Evolutionary conservation across 1,284 basidiomycete genomes (phyloP).

Genomic region (Pterula multifida): DNA sequence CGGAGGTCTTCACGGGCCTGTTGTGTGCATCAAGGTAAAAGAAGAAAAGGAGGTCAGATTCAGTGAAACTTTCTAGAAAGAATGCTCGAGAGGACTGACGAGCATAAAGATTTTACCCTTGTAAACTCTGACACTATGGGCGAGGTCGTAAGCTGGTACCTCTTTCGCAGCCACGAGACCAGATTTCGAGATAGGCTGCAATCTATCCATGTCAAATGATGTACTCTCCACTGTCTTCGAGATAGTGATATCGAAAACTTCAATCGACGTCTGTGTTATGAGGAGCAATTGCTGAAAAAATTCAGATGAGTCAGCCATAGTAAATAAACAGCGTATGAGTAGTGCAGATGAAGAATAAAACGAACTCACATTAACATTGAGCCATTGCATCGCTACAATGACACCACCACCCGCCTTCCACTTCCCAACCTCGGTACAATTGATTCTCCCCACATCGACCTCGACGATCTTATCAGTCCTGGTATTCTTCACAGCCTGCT

Average conservation of each 20-base stretch:
- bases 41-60: not conserved
- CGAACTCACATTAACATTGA: slow-evolving; percentile 62
- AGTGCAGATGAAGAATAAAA: slow-evolving; percentile 13
- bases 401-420: slow-evolving; percentile 41
- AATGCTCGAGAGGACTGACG: slow-evolving; percentile 35
- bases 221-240: slow-evolving; percentile 45
- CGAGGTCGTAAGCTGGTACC: slow-evolving; percentile 32
- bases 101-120: slow-evolving; percentile 88
- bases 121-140: slow-evolving; percentile 70
- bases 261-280: slow-evolving; percentile 45
- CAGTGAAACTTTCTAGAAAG: not conserved
- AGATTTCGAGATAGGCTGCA: slow-evolving; percentile 42
- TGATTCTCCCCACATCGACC: slow-evolving; percentile 51
- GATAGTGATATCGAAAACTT: slow-evolving; percentile 58
- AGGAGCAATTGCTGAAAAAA: slow-evolving; percentile 45
- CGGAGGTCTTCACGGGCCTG: slow-evolving; percentile 61
- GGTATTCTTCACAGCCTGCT: slow-evolving; percentile 35
- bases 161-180: slow-evolving; percentile 35
- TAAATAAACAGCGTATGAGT: not conserved
- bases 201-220: slow-evolving; percentile 39
- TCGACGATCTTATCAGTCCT: slow-evolving; percentile 49
- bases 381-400: slow-evolving; percentile 61
- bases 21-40: slow-evolving; percentile 8
- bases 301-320: slow-evolving; percentile 8
- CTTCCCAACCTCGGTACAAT: slow-evolving; percentile 41